Conservation (phyloP, 768 basidiomycete species). For the Omphalotus guepiniiformis region DNA sequence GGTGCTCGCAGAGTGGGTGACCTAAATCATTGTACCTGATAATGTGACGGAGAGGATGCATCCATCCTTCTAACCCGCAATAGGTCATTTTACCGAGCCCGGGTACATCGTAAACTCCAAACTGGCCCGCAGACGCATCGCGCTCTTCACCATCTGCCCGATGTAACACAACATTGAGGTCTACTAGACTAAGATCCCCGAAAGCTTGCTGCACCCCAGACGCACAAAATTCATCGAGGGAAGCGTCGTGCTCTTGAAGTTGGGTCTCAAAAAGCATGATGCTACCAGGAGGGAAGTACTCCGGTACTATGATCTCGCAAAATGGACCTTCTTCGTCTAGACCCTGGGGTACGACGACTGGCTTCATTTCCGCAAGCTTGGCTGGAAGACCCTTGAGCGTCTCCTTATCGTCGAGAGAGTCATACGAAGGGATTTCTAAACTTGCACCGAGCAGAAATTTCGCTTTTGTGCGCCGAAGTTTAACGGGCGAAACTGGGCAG, state of each 20-base stretch:
- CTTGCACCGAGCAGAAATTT: slow-evolving; percentile 79
- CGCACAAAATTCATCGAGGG: slow-evolving; percentile 71
- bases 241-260: slow-evolving; percentile 64
- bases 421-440: slow-evolving; percentile 64
- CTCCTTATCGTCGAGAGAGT: slow-evolving; percentile 41
- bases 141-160: slow-evolving; percentile 89
- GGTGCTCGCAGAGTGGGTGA: slow-evolving; percentile 82
- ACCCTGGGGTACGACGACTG: slow-evolving; percentile 56
- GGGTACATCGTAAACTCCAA: slow-evolving; percentile 82
- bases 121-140: slow-evolving; percentile 78
- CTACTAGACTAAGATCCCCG: slow-evolving; percentile 69
- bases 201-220: slow-evolving; percentile 73
- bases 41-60: slow-evolving; percentile 80
- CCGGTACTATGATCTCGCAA: slow-evolving; percentile 79
- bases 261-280: slow-evolving; percentile 91
- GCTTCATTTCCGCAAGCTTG: slow-evolving; percentile 58
- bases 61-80: slow-evolving; percentile 97
- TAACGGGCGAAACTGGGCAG: slow-evolving; percentile 71
- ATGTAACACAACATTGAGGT: slow-evolving; percentile 84
- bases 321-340: slow-evolving; percentile 65
- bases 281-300: slow-evolving; percentile 92
- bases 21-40: slow-evolving; percentile 92
- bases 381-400: slow-evolving; percentile 70
- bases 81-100: slow-evolving; percentile 73
- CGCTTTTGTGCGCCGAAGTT: slow-evolving; percentile 73